Evolutionary conservation across 2,329 filamentous ascomycete species (phyloP), one percentile per base, ranked within the genome.

Genomic region (Alternaria sp.): DNA sequence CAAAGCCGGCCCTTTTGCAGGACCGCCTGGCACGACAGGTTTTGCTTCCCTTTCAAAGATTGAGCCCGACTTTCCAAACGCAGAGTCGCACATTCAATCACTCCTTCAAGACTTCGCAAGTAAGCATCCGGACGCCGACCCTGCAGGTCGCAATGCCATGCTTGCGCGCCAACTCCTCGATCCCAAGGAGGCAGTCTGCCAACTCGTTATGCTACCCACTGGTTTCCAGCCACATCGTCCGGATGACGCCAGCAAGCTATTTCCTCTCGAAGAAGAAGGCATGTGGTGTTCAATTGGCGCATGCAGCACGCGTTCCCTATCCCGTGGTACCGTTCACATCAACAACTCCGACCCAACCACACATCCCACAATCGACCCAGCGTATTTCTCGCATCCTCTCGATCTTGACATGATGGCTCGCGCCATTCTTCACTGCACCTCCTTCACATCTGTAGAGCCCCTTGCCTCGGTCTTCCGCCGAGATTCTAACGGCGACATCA

Each of bases 331-430:
- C 16, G 65, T 77, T 0, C 81, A 83, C 52, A 77, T 83, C 22
- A 54, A 51, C 6, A 58, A 62, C 0, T 79, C 78, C 1, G 67
- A 79, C 39, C 68, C 75, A 0, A 63, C 64, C 0, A 69, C 59
- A 1, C 61, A 74, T 7, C 80, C 80, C 0, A 39, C 62, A 1
- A 80, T 84, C 49, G 78, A 82, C 57, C 75, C 78, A 1, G 75
- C 75, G 11, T 82, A 81, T 38, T 71, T 84, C 18, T 74, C 78
- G 7, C 79, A 84, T 55, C 80, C 82, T 0, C 67, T 81, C 3
- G 82, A 84, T 55, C 56, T 79, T 5, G 76, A 82, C 41, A 61
- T 83, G 8, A 66, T 80, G 0, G 77, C 79, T 0, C 72, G 76
- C 5, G 75, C 78, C 36, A 59, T 76, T 5, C 71, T 67, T 22